phyloP scores from a whole-genome alignment of 768 basidiomycete species.

The Neoboletus subvelutipes region DNA sequence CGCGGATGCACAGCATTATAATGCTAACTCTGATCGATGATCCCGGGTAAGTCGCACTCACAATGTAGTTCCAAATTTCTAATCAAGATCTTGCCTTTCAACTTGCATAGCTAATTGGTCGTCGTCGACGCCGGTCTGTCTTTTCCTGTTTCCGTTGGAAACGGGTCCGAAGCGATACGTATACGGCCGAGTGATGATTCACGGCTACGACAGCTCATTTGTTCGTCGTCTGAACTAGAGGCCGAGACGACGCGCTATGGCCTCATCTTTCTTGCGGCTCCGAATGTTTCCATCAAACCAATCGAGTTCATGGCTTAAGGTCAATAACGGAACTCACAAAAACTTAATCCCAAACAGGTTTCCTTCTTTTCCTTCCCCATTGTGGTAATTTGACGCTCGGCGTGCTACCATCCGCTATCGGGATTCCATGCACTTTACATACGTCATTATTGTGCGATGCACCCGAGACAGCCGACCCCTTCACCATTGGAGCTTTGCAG shows the following conservation, averaged over 20 bases:
- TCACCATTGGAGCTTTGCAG: constrained; percentile 7
- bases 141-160: not conserved
- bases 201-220: not conserved
- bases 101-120: not conserved
- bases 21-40: not conserved
- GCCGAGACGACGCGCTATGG: not conserved
- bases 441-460: not conserved
- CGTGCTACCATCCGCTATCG: not conserved
- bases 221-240: not conserved
- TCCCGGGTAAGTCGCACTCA: not conserved
- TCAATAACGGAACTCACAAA: not conserved
- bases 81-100: not conserved
- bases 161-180: not conserved
- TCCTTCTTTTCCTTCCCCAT: not conserved
- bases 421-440: not conserved
- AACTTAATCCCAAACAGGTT: not conserved
- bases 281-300: not conserved
- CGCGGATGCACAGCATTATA: not conserved
- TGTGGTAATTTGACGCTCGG: constrained; percentile 4
- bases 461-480: not conserved
- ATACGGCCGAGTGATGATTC: not conserved
- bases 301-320: not conserved
- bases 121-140: not conserved
- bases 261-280: not conserved
- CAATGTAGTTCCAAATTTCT: not conserved